Evolutionary conservation across 257 asterid species (phyloP).

Genomic region (Plantago elongata): DNA sequence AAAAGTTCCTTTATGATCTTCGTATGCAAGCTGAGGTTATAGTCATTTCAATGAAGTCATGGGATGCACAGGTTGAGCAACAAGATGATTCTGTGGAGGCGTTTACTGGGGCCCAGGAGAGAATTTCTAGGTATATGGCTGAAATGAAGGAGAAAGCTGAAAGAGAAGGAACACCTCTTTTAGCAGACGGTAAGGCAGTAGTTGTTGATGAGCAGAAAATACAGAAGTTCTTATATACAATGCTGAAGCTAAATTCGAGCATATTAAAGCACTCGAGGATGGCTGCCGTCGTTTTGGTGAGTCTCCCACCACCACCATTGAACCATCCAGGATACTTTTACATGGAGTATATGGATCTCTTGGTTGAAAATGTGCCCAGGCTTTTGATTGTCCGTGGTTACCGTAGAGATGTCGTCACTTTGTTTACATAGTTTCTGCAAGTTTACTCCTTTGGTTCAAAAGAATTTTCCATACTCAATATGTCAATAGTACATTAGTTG

Average conservation of each 20-base stretch:
- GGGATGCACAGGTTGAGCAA: slow-evolving; percentile 73
- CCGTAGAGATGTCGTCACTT: slow-evolving; percentile 88
- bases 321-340: slow-evolving; percentile 84
- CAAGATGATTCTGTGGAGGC: slow-evolving; percentile 84
- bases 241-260: slow-evolving; percentile 77
- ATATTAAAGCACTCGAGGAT: slow-evolving; percentile 78
- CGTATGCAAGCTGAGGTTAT: slow-evolving; percentile 98
- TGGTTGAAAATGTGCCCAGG: slow-evolving; percentile 95
- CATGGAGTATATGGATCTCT: slow-evolving; percentile 94
- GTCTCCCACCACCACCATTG: slow-evolving; percentile 89
- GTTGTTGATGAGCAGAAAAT: slow-evolving; percentile 73
- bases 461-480: background rate
- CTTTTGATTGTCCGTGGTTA: slow-evolving; percentile 90
- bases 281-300: slow-evolving; percentile 95
- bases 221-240: slow-evolving; percentile 79
- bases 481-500: slow-evolving; percentile 10
- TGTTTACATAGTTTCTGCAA: slow-evolving; percentile 58
- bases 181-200: slow-evolving; percentile 80
- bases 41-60: slow-evolving; percentile 85
- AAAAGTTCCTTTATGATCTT: slow-evolving; percentile 86
- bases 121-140: slow-evolving; percentile 53
- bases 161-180: slow-evolving; percentile 46
- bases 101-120: slow-evolving; percentile 52
- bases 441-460: slow-evolving; percentile 9
- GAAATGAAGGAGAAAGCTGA: slow-evolving; percentile 59